phyloP scores from a whole-genome alignment of 2,329 filamentous ascomycete species.

The Biscogniauxia mediterranea region DNA sequence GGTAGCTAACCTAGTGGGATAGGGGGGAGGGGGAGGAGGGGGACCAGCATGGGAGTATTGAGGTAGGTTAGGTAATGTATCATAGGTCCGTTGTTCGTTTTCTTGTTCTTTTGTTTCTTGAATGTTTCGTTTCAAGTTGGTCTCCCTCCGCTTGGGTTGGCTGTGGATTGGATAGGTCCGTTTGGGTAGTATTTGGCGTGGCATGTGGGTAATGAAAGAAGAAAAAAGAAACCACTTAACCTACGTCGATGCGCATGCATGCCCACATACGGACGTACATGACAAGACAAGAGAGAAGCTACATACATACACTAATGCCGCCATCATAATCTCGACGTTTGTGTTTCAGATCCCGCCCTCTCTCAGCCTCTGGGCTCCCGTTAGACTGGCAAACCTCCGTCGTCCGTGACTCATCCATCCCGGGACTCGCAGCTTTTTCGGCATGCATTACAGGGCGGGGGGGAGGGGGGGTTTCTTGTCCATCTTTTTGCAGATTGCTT shows the following conservation, averaged over 20 bases:
- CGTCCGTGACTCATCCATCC: constrained; percentile 26
- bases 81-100: neutral
- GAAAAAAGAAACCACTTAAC: neutral
- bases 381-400: neutral
- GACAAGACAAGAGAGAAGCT: no score
- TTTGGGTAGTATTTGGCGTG: neutral
- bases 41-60: no score
- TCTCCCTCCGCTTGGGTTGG: neutral
- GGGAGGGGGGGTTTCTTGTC: neutral
- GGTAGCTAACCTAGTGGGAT: neutral
- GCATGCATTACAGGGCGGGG: constrained; percentile 12
- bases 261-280: no score
- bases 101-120: neutral
- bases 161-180: neutral
- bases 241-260: no score
- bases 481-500: constrained; percentile 11
- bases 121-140: neutral
- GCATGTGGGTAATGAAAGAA: neutral
- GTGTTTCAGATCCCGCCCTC: constrained; percentile 25
- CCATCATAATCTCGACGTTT: neutral
- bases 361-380: constrained; percentile 10
- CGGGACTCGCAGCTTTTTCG: constrained; percentile 12
- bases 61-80: neutral
- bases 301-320: no score
- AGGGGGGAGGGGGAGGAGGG: no score